Evolutionary conservation across 768 basidiomycete species (phyloP).

Genomic region (Kwoniella europaea): DNA sequence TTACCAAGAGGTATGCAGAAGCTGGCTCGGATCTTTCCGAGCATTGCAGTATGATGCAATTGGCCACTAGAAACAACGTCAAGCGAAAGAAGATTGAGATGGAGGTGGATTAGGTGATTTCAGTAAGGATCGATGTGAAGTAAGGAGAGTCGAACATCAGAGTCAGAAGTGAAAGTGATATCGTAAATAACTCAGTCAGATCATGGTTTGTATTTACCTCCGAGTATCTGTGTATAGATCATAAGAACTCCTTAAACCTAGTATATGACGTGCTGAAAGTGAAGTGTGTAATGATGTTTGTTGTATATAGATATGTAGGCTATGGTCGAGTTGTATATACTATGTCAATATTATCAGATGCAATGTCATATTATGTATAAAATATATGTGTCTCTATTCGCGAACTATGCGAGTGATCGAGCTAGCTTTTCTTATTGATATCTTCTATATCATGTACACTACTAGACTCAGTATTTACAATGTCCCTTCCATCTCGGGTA

Average conservation of each 20-base stretch:
- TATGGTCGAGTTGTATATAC: background rate
- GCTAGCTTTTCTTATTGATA: no score
- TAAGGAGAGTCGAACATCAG: background rate
- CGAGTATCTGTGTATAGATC: no score
- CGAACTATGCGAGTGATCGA: no score
- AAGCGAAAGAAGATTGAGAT: slow-evolving; percentile 3
- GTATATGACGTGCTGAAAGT: background rate
- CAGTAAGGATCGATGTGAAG: background rate
- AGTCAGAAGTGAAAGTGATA: background rate
- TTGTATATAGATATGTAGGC: background rate
- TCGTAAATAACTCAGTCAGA: background rate
- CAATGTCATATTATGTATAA: no score
- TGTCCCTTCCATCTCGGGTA: slow-evolving; percentile 78
- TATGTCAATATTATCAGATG: background rate
- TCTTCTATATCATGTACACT: no score
- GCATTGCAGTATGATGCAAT: slow-evolving; percentile 12
- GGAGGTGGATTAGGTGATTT: background rate
- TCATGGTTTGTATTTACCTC: no score
- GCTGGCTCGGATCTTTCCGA: slow-evolving; percentile 11
- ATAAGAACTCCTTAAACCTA: no score
- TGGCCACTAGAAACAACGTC: background rate
- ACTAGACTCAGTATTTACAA: slow-evolving; percentile 47
- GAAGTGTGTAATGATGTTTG: background rate
- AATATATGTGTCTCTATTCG: no score
- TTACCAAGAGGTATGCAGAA: slow-evolving; percentile 21